Base-by-base conservation (phyloP, 768 basidiomycete species). In the Boletellus sp. region DNA sequence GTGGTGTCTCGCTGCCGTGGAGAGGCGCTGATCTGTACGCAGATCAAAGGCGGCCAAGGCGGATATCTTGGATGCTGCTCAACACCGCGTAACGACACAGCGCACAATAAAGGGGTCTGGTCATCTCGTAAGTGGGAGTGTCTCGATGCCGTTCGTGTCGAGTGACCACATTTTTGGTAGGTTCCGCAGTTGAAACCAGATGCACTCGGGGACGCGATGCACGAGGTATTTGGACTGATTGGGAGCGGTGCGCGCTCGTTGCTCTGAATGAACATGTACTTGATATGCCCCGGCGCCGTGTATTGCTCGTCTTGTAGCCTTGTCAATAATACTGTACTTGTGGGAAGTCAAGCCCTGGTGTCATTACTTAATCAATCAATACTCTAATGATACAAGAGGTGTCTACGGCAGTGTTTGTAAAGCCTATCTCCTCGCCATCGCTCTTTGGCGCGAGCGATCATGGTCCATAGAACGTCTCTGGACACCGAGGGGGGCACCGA, bases 151-250 rank as follows among this genome's bases (percentile, higher is more conserved):
- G 28, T 28, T 28, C 28, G 28, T 28, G 9, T 9, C 34, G 10
- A 16, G 26, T 16, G 11, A 15, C 13, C 11, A 8, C 16, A 17
- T 33, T 55, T 28, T 15, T 23, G 16, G 34, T 22, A 69, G 65
- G 39, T 67, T 26, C 53, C 66, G 8, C 66, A 67, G 17, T 23
- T 69, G 40, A 60, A 67, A 50, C 66, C 66, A 6, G 66, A 69
- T 9, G 54, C 1, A 23, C 54, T 67, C 5, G 65, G 55, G 3
- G 59, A 67, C 40, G 48, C 44, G 38, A 47, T 68, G 9, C 51
- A 60, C n/a, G 59, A 68, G 12, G 51, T 68, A 12, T 51, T 68
- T 19, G 32, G 44, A 17, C 3, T 44, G n/a, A 46, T 57, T 50
- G 57, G 52, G 38, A 50, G 47, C 11, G 17, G 13, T 2, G 16